A percentile compares a stretch with the other conserved stretches of the same genome.
Evolutionary conservation across 202 grass and related monocot species (phyloP).

Genomic region (Carex arenaria): DNA sequence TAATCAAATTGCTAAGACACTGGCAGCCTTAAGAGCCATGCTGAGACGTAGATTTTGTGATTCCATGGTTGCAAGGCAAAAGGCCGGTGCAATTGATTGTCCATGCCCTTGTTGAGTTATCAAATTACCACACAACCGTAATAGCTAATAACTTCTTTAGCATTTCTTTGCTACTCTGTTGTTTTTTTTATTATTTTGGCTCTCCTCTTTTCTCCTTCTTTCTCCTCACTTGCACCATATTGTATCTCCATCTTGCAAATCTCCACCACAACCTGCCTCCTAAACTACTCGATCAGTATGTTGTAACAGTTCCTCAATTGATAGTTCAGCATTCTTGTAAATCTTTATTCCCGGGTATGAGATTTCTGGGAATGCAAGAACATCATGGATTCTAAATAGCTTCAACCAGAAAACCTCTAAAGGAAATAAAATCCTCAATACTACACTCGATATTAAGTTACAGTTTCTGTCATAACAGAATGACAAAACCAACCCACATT

Average conservation of each 20-base stretch:
- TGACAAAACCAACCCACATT: not conserved
- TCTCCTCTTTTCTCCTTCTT: not conserved
- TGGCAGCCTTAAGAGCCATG: not conserved
- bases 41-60: not conserved
- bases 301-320: not conserved
- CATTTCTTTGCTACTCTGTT: not conserved
- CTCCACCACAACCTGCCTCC: not conserved
- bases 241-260: not conserved
- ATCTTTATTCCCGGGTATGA: not conserved
- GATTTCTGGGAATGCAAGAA: not conserved
- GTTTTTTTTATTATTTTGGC: not conserved
- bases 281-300: not conserved
- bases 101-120: not conserved
- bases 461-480: not conserved
- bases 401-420: not conserved
- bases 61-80: not conserved
- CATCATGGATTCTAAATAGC: not conserved
- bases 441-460: not conserved
- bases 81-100: not conserved
- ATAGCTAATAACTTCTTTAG: not conserved
- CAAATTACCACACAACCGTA: not conserved
- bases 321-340: not conserved
- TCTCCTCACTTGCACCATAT: not conserved
- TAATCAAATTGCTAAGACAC: not conserved
- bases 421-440: not conserved